Evolutionary conservation across 169 alveolate species (phyloP).

Genomic region (Perkinsus chesapeaki): DNA sequence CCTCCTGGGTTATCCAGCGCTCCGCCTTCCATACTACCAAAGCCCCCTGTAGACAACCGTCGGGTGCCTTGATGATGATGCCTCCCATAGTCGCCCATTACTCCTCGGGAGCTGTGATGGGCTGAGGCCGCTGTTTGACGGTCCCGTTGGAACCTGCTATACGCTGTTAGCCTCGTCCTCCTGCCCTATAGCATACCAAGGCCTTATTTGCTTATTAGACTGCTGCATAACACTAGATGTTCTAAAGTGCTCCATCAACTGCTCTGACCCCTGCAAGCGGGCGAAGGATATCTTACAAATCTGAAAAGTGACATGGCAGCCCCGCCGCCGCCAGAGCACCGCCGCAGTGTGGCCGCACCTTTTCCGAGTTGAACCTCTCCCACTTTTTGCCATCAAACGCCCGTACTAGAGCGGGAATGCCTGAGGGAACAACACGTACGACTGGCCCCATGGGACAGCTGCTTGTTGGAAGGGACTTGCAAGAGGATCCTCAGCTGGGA

Average conservation of each 20-base stretch:
- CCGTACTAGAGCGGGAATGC: constrained; percentile 34
- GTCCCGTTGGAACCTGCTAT: not conserved
- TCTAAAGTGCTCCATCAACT: constrained; percentile 28
- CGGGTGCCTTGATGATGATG: not conserved
- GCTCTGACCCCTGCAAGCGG: constrained; percentile 30
- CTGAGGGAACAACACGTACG: too few species aligned
- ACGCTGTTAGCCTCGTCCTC: not conserved
- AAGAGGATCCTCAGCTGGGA: too few species aligned
- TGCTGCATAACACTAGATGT: constrained; percentile 28
- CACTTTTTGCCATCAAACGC: constrained; percentile 42
- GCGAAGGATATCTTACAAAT: constrained; percentile 40
- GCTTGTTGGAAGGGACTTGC: too few species aligned
- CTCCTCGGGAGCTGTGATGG: not conserved
- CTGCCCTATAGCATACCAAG: not conserved
- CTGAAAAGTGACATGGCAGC: not conserved
- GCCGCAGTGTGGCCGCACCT: not conserved
- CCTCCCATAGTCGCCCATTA: not conserved
- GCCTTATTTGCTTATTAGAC: constrained; percentile 35
- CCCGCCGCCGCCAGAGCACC: not conserved
- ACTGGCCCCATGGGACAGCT: too few species aligned
- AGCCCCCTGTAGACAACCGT: not conserved
- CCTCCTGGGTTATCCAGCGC: not conserved
- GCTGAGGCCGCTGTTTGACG: not conserved
- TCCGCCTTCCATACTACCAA: not conserved
- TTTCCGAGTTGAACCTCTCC: constrained; percentile 48